Conservation (phyloP, 805 yeast species). For the Saccharomycopsis javanensis region DNA sequence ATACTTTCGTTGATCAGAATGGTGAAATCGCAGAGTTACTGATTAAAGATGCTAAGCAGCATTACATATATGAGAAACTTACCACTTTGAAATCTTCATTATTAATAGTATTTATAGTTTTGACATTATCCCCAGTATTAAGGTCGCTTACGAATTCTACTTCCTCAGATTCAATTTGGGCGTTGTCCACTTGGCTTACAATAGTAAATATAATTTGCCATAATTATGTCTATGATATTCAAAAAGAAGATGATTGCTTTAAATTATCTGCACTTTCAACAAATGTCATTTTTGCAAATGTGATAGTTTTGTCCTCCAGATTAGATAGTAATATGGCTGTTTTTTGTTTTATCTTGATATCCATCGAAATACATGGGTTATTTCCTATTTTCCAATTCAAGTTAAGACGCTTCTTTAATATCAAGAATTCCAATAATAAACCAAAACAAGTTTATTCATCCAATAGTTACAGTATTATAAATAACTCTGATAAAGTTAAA, state of each 20-base stretch:
- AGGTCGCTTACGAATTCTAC: conserved; percentile 83
- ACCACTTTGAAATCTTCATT: conserved; percentile 51
- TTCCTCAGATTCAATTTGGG: conserved; percentile 93
- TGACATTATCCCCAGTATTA: conserved; percentile 81
- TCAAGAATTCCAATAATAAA: neutral
- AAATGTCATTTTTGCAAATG: conserved; percentile 74
- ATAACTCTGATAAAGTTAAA: neutral
- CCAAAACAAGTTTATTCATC: neutral
- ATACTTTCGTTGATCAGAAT: neutral
- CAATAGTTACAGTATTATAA: neutral
- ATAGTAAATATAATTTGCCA: conserved; percentile 56
- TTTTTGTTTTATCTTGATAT: conserved; percentile 69
- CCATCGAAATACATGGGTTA: conserved; percentile 61
- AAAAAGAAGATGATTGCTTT: conserved; percentile 18
- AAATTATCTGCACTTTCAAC: conserved; percentile 50
- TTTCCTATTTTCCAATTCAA: conserved; percentile 55
- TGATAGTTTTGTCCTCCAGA: conserved; percentile 86
- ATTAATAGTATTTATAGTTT: conserved; percentile 57
- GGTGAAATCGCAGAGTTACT: conserved; percentile 21
- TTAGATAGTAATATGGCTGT: conserved; percentile 64
- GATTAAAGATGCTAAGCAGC: conserved; percentile 20
- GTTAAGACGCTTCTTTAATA: conserved; percentile 22
- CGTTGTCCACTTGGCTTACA: conserved; percentile 71
- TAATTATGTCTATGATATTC: conserved; percentile 53
- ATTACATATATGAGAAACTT: conserved; percentile 15